Evolutionary conservation across 768 basidiomycete species (phyloP).

Genomic region (Epithele typhae): DNA sequence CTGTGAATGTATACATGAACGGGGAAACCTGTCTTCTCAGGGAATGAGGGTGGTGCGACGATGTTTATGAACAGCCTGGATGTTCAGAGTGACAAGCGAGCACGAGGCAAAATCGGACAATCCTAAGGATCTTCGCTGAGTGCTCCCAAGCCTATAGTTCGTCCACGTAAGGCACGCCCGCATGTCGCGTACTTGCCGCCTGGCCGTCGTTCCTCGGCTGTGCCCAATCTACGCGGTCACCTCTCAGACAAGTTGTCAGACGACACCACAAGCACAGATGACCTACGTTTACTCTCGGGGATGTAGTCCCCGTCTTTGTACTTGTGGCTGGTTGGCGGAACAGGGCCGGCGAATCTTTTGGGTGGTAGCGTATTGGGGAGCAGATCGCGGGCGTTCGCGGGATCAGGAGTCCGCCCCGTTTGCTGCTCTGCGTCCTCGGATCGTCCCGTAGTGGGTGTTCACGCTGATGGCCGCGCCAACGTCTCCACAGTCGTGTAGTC

Average conservation of each 20-base stretch:
- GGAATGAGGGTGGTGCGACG: conserved; percentile 49
- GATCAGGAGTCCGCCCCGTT: too few relatives aligned
- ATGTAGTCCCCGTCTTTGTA: conserved; percentile 63
- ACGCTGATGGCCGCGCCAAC: too few relatives aligned
- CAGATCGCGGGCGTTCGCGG: too few relatives aligned
- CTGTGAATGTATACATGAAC: conserved; percentile 78
- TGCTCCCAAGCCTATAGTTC: conserved; percentile 61
- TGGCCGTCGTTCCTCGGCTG: conserved; percentile 69
- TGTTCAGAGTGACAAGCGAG: too few relatives aligned
- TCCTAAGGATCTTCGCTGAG: conserved; percentile 67
- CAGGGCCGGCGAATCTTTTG: conserved; percentile 58
- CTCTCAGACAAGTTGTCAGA: too few relatives aligned
- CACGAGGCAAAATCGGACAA: neutral
- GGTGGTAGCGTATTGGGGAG: conserved; percentile 72
- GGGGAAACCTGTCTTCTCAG: conserved; percentile 43
- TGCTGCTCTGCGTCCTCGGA: too few relatives aligned
- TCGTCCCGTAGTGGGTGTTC: too few relatives aligned
- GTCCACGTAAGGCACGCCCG: conserved; percentile 47
- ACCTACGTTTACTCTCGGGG: conserved; percentile 51
- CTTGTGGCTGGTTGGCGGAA: conserved; percentile 44
- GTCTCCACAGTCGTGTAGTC: too few relatives aligned
- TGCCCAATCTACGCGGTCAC: conserved; percentile 39
- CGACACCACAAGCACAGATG: too few relatives aligned
- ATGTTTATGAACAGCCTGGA: conserved; percentile 68
- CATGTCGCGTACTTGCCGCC: conserved; percentile 36